Percentiles rank a stretch among this genome's conserved stretches.
Evolutionary conservation across 106 monocot species (phyloP).

Genomic region (Alisma plantagoaquatica): DNA sequence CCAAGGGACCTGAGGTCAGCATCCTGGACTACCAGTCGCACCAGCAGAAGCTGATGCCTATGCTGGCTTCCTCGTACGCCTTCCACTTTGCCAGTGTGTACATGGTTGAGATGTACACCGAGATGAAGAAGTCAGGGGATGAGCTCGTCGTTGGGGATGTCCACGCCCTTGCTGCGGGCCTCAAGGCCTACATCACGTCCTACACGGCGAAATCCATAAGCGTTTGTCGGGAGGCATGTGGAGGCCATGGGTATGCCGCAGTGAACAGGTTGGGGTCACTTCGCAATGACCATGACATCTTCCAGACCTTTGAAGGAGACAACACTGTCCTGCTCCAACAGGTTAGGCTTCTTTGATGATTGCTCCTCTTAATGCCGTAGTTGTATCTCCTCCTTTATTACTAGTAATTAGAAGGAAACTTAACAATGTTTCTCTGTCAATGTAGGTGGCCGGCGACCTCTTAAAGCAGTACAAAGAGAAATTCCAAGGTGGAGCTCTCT

Average conservation of each 20-base stretch:
- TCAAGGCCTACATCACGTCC: slow-evolving; percentile 86
- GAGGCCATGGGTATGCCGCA: slow-evolving; percentile 97
- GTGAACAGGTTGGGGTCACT: slow-evolving; percentile 80
- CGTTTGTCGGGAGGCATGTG: slow-evolving; percentile 80
- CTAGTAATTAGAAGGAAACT: no score
- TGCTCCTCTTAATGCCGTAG: no score
- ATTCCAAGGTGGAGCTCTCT: slow-evolving; percentile 74
- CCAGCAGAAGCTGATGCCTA: slow-evolving; percentile 95
- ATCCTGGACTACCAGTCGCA: slow-evolving; percentile 96
- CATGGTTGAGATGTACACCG: slow-evolving; percentile 68
- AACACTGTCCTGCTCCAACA: slow-evolving; percentile 98
- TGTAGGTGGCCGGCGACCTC: slow-evolving; percentile 83
- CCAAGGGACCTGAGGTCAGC: slow-evolving; percentile 69
- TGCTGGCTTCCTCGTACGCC: slow-evolving; percentile 83
- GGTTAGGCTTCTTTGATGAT: no score
- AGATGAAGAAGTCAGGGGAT: slow-evolving; percentile 81
- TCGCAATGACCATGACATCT: slow-evolving; percentile 95
- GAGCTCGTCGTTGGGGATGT: slow-evolving; percentile 78
- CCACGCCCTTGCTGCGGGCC: slow-evolving; percentile 81
- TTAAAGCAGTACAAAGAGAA: slow-evolving; percentile 89
- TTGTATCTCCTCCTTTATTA: no score
- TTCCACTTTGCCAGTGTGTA: slow-evolving; percentile 75
- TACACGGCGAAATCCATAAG: slow-evolving; percentile 87
- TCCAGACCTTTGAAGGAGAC: slow-evolving; percentile 97
- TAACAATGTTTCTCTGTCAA: not conserved